Percentiles rank a stretch among this genome's conserved stretches.
These are phyloP conservation scores for Hypoxylon sp. DNA, from an alignment of 2,329 filamentous ascomycete species.

Conservation along the genomic window DNA sequence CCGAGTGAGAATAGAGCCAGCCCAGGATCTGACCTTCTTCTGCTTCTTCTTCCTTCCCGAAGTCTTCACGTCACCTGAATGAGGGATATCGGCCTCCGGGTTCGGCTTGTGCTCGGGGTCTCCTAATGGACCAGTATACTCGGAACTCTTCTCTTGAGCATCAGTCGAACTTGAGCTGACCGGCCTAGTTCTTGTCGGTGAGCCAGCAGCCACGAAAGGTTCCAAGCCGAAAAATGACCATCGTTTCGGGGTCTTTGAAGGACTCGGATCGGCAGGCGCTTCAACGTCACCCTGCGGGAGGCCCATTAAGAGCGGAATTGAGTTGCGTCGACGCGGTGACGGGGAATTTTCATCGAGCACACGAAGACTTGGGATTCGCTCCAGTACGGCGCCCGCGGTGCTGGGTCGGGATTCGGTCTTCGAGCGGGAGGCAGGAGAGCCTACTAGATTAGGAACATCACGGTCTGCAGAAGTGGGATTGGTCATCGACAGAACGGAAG, in stretches of 20 bases:
- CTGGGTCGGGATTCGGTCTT: slow-evolving; percentile 66
- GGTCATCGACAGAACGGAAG: slow-evolving; percentile 73
- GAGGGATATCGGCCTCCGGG: slow-evolving; percentile 35
- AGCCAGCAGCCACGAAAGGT: slow-evolving; percentile 55
- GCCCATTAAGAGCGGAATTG: slow-evolving; percentile 62
- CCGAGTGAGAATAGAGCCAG: slow-evolving; percentile 70
- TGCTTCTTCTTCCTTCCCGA: slow-evolving; percentile 61
- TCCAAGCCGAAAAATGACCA: slow-evolving; percentile 72
- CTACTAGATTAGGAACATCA: slow-evolving; percentile 49
- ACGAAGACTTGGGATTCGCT: slow-evolving; percentile 54
- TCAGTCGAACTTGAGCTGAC: slow-evolving; percentile 58
- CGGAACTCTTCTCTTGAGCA: slow-evolving; percentile 43
- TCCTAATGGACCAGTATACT: slow-evolving; percentile 45
- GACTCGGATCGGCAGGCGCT: slow-evolving; percentile 53
- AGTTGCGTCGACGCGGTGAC: slow-evolving; percentile 63
- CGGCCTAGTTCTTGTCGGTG: slow-evolving; percentile 57
- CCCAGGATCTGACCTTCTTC: slow-evolving; percentile 80
- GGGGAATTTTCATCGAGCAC: slow-evolving; percentile 44
- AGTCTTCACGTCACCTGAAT: slow-evolving; percentile 43
- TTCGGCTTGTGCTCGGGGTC: slow-evolving; percentile 49
- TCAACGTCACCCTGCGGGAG: slow-evolving; percentile 49
- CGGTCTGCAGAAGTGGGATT: slow-evolving; percentile 54
- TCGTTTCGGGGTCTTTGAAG: slow-evolving; percentile 61
- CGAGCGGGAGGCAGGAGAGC: slow-evolving; percentile 52
- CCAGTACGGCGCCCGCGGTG: slow-evolving; percentile 75